Conservation (phyloP, 169 alveolate genomes). For the Cryptosporidium sp. region DNA sequence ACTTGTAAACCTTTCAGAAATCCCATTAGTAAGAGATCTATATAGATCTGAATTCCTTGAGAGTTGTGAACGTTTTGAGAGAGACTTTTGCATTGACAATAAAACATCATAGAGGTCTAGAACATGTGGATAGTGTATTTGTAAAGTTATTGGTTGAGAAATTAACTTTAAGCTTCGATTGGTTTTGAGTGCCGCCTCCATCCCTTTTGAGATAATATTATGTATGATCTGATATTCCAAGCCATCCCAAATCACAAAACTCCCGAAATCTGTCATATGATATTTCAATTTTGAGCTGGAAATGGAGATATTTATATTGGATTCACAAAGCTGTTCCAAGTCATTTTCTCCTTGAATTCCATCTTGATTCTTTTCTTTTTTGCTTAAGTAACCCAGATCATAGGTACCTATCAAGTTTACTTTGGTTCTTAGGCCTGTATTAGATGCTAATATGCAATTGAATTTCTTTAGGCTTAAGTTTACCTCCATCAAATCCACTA, state of each 20-base stretch:
- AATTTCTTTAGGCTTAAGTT: not conserved
- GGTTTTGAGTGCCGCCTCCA: not conserved
- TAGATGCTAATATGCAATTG: not conserved
- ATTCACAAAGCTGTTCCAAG: not conserved
- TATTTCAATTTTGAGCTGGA: not conserved
- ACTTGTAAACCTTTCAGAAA: not conserved
- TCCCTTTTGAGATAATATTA: not conserved
- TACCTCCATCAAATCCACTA: not conserved
- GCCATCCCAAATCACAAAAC: slow-evolving; percentile 26
- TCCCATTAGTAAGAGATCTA: not conserved
- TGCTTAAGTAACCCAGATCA: not conserved
- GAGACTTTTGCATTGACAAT: not conserved
- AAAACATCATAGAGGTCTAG: not conserved
- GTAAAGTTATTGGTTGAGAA: slow-evolving; percentile 8
- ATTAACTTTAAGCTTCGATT: slow-evolving; percentile 24
- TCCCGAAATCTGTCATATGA: not conserved
- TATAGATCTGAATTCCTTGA: not conserved
- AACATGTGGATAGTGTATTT: slow-evolving; percentile 28
- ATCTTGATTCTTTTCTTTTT: not conserved
- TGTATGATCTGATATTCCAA: slow-evolving; percentile 30
- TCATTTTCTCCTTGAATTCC: not conserved
- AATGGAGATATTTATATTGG: not conserved
- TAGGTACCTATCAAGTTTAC: not conserved
- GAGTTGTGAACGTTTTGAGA: not conserved
- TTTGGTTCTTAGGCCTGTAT: not conserved